Evolutionary conservation across 306 rosid species (phyloP), one percentile per base, ranked within the genome.

Genomic region (Rubus parviflorus): DNA sequence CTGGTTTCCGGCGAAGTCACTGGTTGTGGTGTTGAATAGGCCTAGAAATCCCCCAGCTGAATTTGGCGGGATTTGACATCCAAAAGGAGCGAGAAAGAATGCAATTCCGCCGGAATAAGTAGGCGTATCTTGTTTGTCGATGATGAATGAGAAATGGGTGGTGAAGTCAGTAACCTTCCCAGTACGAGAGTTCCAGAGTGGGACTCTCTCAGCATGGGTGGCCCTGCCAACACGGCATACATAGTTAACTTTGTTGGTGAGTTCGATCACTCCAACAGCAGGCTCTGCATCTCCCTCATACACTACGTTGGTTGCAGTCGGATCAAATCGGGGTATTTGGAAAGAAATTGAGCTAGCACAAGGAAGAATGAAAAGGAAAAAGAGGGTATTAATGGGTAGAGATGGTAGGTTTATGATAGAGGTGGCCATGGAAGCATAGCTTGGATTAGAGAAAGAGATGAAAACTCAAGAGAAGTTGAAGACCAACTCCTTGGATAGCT

Each of bases 231-330:
- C 81, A 7, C 81, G 53, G 56, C 56, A 68, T 0, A n/a, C 5
- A 46, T 68, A 68, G 2, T 4, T 56, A 0, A 1, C 12, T 37
- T 77, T 69, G 47, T 77, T 77, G 4, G 16, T 49, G n/a, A 68
- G 30, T 7, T 54, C 62, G 37, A 77, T 16, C 6, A 43, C 75
- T 77, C 75, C 81, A 23, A 54, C 58, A 1, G 47, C 16, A 68
- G 69, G 75, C 2, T 5, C 7, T 19, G 68, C 75, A 60, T 77
- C 81, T 42, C 81, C 81, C 20, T 68, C 68, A 19, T 68, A 68
- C 19, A 49, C n/a, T 10, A 63, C 47, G 11, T 77, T 8, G 35
- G 25, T 9, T 12, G 17, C 54, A 43, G 25, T 53, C 4, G 67
- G 25, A 10, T 49, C 53, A 22, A 76, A 76, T 20, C 73, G 66